Conservation (phyloP, 768 basidiomycete species). For the Leccinum uliginosum region DNA sequence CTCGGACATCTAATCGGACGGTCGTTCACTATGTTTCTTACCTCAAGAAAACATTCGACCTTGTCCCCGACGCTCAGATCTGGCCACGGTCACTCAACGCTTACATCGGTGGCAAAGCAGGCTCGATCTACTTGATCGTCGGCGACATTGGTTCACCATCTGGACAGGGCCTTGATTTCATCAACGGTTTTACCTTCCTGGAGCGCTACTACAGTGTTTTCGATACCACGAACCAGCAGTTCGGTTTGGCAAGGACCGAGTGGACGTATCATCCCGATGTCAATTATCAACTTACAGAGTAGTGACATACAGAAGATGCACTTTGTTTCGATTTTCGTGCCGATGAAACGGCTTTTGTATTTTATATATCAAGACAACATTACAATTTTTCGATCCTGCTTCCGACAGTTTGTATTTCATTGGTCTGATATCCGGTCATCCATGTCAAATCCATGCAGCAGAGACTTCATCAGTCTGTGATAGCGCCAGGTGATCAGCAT, state of each 20-base stretch:
- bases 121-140: constrained; percentile 37
- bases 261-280: constrained; percentile 8
- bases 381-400: background rate
- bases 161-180: constrained; percentile 49
- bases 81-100: constrained; percentile 42
- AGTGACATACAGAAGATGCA: background rate
- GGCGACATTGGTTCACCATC: constrained; percentile 34
- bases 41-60: constrained; percentile 28
- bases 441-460: too few relatives aligned
- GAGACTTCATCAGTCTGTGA: too few relatives aligned
- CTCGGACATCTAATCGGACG: background rate
- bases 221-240: constrained; percentile 29
- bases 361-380: background rate
- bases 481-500: too few relatives aligned
- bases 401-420: background rate
- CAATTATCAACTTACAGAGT: background rate
- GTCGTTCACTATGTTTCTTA: background rate
- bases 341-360: background rate
- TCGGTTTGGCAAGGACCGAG: constrained; percentile 39
- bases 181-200: constrained; percentile 51
- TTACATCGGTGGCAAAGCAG: constrained; percentile 35
- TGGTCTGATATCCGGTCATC: too few relatives aligned
- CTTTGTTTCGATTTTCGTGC: background rate
- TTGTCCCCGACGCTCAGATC: constrained; percentile 42
- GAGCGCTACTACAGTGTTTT: constrained; percentile 56